phyloP scores from a whole-genome alignment of 2,329 filamentous ascomycete genomes.

The Diplodia sapinea region DNA sequence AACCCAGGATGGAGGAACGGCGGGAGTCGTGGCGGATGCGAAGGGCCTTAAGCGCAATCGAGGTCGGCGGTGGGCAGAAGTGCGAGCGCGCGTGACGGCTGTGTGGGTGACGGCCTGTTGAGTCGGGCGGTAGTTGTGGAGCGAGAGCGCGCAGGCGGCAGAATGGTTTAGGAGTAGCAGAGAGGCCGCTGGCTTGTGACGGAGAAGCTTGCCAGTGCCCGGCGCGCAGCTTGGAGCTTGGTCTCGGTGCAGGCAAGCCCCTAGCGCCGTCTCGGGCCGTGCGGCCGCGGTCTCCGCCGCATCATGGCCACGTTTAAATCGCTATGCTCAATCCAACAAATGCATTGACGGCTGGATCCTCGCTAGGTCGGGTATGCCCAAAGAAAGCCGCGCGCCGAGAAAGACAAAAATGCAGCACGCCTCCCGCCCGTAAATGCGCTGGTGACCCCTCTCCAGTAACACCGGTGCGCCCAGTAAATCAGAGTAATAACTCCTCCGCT shows the following conservation, averaged over 20 bases:
- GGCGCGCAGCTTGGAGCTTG: slow-evolving; percentile 28
- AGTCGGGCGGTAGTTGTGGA: not conserved
- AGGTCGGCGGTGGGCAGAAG: slow-evolving; percentile 6
- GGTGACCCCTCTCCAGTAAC: slow-evolving; percentile 19
- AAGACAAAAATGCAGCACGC: slow-evolving; percentile 16
- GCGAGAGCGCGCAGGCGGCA: slow-evolving; percentile 19
- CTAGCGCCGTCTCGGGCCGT: slow-evolving; percentile 7
- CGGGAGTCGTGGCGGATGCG: slow-evolving; percentile 8
- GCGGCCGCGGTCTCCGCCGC: not conserved
- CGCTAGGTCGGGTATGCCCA: slow-evolving; percentile 26
- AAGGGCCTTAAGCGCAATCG: slow-evolving; percentile 18
- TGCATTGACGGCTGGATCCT: slow-evolving; percentile 11
- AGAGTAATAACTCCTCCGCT: slow-evolving; percentile 13
- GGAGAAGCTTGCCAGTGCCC: slow-evolving; percentile 26
- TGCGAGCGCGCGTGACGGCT: not conserved
- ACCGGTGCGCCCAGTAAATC: not conserved
- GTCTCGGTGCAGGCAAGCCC: slow-evolving; percentile 2
- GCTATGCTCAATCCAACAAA: not conserved
- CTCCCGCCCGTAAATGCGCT: slow-evolving; percentile 19
- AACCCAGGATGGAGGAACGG: slow-evolving; percentile 16
- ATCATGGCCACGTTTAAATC: not conserved
- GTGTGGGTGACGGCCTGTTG: not conserved
- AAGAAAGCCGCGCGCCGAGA: slow-evolving; percentile 4
- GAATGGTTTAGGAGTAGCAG: slow-evolving; percentile 19
- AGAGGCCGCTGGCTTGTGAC: slow-evolving; percentile 25